Conservation (phyloP, 2,329 filamentous ascomycete species). For the Fusarium vanettenii region DNA sequence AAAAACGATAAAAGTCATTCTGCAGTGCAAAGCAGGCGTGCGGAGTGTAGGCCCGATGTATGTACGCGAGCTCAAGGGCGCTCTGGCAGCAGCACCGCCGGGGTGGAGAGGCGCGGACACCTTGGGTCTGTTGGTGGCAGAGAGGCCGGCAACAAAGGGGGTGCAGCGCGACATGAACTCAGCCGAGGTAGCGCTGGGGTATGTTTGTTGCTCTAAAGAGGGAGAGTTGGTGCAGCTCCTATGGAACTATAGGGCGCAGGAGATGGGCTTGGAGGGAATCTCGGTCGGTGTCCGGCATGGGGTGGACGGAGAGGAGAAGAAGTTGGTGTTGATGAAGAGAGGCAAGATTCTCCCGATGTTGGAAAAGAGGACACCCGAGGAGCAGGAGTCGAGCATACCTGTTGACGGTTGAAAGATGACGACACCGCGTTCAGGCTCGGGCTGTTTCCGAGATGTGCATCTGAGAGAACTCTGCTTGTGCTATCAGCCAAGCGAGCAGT, state of each 20-base stretch:
- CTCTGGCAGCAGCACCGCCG: constrained; percentile 77
- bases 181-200: constrained; percentile 78
- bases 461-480: neutral
- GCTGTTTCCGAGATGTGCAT: neutral
- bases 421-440: neutral
- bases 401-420: neutral
- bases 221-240: constrained; percentile 75
- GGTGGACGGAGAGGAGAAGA: constrained; percentile 46
- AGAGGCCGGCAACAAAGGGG: constrained; percentile 79
- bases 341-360: constrained; percentile 54
- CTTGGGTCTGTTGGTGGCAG: constrained; percentile 77
- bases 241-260: constrained; percentile 76
- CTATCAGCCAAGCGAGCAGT: neutral
- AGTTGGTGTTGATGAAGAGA: constrained; percentile 64
- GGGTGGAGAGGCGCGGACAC: constrained; percentile 76
- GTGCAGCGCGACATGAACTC: constrained; percentile 75
- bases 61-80: constrained; percentile 82
- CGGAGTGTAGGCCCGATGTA: constrained; percentile 66
- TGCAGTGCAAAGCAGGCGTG: constrained; percentile 77
- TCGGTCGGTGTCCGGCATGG: constrained; percentile 61
- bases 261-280: constrained; percentile 71
- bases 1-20: constrained; percentile 58
- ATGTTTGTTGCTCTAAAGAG: constrained; percentile 68
- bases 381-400: constrained; percentile 2
- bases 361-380: constrained; percentile 2